Conservation (phyloP, 2,329 filamentous ascomycete species). For the Alternaria sp. region DNA sequence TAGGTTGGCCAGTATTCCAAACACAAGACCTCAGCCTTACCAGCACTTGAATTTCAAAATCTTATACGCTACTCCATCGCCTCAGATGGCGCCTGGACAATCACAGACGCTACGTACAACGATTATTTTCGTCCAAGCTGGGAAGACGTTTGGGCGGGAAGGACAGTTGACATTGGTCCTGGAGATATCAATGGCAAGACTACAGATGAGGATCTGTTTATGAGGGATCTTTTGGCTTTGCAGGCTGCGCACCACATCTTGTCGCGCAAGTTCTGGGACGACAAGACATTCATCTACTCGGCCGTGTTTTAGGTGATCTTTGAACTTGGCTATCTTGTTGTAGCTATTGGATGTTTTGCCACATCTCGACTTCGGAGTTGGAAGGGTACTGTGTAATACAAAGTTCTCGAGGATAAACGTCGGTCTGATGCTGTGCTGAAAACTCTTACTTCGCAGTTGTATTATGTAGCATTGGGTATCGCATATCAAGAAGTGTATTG, state of each 20-base stretch:
- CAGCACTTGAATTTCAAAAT: constrained; percentile 1
- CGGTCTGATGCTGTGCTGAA: neutral
- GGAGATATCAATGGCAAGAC: neutral
- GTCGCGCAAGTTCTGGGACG: neutral
- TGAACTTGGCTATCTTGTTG: too few relatives aligned
- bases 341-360: too few relatives aligned
- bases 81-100: neutral
- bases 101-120: constrained; percentile 1
- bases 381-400: too few relatives aligned
- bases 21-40: neutral
- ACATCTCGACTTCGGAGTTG: too few relatives aligned
- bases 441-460: neutral
- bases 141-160: constrained; percentile 2
- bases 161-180: neutral
- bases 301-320: too few relatives aligned
- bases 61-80: constrained; percentile 3
- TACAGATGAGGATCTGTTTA: too few relatives aligned
- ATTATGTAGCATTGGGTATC: neutral
- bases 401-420: too few relatives aligned
- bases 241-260: neutral
- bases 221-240: neutral
- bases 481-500: neutral
- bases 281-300: neutral
- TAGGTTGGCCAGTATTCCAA: neutral
- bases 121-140: constrained; percentile 6